Conservation (phyloP, 2,329 filamentous ascomycete species). For the Aspergillus calidoustus region DNA sequence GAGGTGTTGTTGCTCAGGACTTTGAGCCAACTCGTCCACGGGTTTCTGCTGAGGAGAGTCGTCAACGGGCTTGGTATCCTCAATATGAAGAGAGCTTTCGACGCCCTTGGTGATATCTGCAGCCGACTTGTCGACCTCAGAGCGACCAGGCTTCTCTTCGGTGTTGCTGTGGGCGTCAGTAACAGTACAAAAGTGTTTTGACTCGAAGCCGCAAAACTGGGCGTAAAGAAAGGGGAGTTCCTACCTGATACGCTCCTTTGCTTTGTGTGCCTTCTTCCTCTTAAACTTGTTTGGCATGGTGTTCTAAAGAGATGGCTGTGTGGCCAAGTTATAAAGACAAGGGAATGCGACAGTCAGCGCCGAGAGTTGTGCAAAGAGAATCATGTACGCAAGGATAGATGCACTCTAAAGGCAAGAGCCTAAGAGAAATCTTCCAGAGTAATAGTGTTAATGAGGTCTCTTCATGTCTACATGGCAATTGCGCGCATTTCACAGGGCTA, state of each 20-base stretch:
- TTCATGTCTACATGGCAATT: background rate
- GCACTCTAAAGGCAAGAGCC: background rate
- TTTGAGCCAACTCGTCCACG: background rate
- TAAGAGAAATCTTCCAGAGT: background rate
- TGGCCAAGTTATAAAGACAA: background rate
- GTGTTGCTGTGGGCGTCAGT: background rate
- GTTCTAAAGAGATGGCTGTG: background rate
- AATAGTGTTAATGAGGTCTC: background rate
- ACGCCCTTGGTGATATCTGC: slow-evolving; percentile 11
- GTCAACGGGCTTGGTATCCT: slow-evolving; percentile 1
- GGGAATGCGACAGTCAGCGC: background rate
- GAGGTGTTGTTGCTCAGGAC: background rate
- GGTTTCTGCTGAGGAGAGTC: slow-evolving; percentile 1
- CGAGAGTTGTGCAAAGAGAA: background rate
- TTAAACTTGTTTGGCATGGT: slow-evolving; percentile 8
- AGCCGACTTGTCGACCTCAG: slow-evolving; percentile 1
- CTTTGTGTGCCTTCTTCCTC: slow-evolving; percentile 7
- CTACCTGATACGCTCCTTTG: slow-evolving; percentile 11
- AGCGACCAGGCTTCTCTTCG: background rate
- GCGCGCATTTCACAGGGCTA: background rate
- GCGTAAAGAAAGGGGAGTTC: background rate
- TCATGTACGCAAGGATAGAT: background rate
- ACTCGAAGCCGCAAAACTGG: background rate
- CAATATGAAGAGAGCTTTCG: slow-evolving; percentile 12
- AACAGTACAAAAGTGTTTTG: background rate